Evolutionary conservation across 192 early-diverging fungal genomes (phyloP).

Genomic region (Phycomyces nitens): DNA sequence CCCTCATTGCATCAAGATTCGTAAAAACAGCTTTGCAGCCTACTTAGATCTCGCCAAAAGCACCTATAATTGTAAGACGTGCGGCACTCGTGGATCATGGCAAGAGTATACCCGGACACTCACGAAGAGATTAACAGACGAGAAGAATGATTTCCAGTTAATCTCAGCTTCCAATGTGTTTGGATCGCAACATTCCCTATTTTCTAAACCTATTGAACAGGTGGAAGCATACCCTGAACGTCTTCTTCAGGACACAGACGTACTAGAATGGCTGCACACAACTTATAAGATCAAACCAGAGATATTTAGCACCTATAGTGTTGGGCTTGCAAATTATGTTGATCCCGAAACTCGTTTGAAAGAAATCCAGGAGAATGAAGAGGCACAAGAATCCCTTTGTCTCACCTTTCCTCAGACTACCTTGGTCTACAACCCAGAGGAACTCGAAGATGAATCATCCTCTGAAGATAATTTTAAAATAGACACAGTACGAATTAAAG

Average conservation of each 20-base stretch:
- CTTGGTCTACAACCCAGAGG: slow-evolving; percentile 7
- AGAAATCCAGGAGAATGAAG: neutral
- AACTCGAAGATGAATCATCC: neutral
- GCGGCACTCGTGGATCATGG: slow-evolving; percentile 55
- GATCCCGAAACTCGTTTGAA: slow-evolving; percentile 29
- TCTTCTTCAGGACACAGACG: slow-evolving; percentile 33
- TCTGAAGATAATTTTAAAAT: slow-evolving; percentile 9
- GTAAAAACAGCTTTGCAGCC: slow-evolving; percentile 42
- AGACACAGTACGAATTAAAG: slow-evolving; percentile 50
- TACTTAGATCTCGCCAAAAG: slow-evolving; percentile 50
- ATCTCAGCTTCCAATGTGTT: slow-evolving; percentile 38
- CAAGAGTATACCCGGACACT: slow-evolving; percentile 45
- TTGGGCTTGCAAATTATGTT: slow-evolving; percentile 49
- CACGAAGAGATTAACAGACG: slow-evolving; percentile 35
- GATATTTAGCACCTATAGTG: slow-evolving; percentile 25
- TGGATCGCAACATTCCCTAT: slow-evolving; percentile 21
- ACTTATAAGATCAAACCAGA: slow-evolving; percentile 20
- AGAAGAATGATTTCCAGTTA: slow-evolving; percentile 23
- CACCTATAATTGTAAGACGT: slow-evolving; percentile 53
- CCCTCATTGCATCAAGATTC: slow-evolving; percentile 34
- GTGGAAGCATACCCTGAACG: slow-evolving; percentile 38
- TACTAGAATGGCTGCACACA: slow-evolving; percentile 33
- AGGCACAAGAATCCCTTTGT: slow-evolving; percentile 14
- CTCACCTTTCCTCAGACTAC: slow-evolving; percentile 41
- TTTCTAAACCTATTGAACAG: slow-evolving; percentile 38